Base-by-base conservation (phyloP, 331 rosid species). In the Acacia concinna region DNA sequence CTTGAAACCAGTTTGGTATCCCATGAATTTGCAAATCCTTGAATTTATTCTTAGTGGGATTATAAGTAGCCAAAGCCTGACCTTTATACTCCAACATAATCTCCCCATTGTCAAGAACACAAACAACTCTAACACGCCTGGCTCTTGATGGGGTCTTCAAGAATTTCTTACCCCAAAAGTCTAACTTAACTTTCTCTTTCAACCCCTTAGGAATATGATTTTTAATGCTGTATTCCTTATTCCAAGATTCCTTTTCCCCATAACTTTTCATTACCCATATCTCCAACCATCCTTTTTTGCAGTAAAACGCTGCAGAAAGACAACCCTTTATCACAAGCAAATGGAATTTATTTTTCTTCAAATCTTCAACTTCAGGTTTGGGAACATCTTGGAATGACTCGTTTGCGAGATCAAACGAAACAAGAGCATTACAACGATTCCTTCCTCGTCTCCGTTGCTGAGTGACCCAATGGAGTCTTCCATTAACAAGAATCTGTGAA, bases 381-480 rank as follows among this genome's bases (percentile, higher is more conserved):
- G 84, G 84, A 10, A 88, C 63, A 44, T 80, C 81, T 37, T 68
- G 25, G 74, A 84, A 86, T 64, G 70, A 31, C 73, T 88, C 92
- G 1, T 81, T 83, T 6, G 68, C 82, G 1, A 88, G 66, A 76
- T 84, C 90, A 10, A 86, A 88, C 8, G 92, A 82, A 32, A 88
- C 62, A 14, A 88, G 66, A n/a, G 79, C 75, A 4, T 84, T 85
- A 0, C 84, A 56, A 17, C 77, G 81, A 5, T 83, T 85, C 1
- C 74, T 57, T 28, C 30, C 57, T 18, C 72, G n/a, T 10, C 83
- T 77, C 46, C 70, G 56, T 1, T 73, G 80, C 41, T 75, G 64
- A 47, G 88, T 74, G 9, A 82, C 81, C 92, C 92, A 88, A 40
- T 84, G 90, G 65, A 88, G 86, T 25, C 92, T 80, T 13, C 87